Base-by-base conservation (phyloP, 176 grass and related monocot species). In the Carex littledalei region DNA sequence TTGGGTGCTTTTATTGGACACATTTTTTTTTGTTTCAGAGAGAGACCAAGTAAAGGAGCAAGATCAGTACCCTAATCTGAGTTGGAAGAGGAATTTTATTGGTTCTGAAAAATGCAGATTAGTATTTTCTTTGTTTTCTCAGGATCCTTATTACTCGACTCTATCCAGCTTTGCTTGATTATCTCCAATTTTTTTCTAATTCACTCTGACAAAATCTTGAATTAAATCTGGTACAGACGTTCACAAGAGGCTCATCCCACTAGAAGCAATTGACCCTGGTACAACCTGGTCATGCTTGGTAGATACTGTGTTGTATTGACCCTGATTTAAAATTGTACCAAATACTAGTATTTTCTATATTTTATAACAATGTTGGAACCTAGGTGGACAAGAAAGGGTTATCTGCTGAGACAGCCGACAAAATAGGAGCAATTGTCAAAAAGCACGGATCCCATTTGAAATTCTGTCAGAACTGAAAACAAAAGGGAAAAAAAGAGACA, bases 341-440 rank as follows among this genome's bases (percentile, higher is more conserved):
- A 63, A 61, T 61, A 81, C 34, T 34, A 45, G 29, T 65, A 65
- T 82, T 82, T 45, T 18, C 35, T 24, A 45, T 39, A 50, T 55
- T 43, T 69, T 24, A 34, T 68, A 56, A 3, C 21, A 66, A 84
- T 65, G 67, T 41, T 79, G 57, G 12, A 45, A 37, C 82, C 69
- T 87, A 99, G 93, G 97, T 99, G 57, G 90, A 96, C 12, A 91
- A 96, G 85, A 99, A 99, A 86, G 97, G 97, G 15, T 68, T 99
- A 91, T 90, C 93, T 58, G 72, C 78, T 90, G 91, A 95, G 93
- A 96, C 88, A 13, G 91, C 97, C 47, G 91, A 99, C 5, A 93
- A 78, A 67, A 96, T 99, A 84, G 93, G 97, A 17, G 49, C 75
- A 79, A 87, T 99, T 79, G 97, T 99, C 67, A 92, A 94, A 78